Percentiles rank a stretch among this genome's conserved stretches.
Evolutionary conservation across 495 filamentous ascomycete species (phyloP).

Genomic region (Penicillium canescens): DNA sequence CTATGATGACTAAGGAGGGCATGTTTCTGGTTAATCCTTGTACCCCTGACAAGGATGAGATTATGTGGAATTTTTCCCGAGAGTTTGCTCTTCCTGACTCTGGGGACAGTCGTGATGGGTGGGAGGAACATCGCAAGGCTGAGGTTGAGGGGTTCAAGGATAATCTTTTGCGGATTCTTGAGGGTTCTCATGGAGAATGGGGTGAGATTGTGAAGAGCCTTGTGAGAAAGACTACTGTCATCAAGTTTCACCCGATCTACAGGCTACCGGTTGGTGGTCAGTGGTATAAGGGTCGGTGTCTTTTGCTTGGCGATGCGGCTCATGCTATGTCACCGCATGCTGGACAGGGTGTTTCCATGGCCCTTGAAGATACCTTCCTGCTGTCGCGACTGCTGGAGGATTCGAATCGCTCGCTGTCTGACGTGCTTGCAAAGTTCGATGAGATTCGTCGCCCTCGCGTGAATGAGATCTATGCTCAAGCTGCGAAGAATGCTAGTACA

Average conservation of each 20-base stretch:
- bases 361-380: conserved; percentile 44
- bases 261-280: conserved; percentile 41
- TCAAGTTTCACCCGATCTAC: conserved; percentile 54
- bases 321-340: conserved; percentile 49
- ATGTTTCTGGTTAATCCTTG: conserved; percentile 48
- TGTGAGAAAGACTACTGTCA: conserved; percentile 32
- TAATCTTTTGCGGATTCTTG: conserved; percentile 31
- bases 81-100: conserved; percentile 27
- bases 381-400: conserved; percentile 37
- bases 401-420: conserved; percentile 8
- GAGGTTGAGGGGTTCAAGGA: conserved; percentile 38
- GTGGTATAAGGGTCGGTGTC: conserved; percentile 39
- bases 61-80: conserved; percentile 31
- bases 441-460: conserved; percentile 32
- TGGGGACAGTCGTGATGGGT: conserved; percentile 35
- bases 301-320: conserved; percentile 43
- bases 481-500: conserved; percentile 20
- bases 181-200: conserved; percentile 41
- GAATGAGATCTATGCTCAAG: conserved; percentile 20
- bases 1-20: conserved; percentile 46
- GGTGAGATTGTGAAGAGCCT: conserved; percentile 40
- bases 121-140: conserved; percentile 39
- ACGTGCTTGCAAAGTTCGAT: conserved; percentile 26
- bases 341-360: conserved; percentile 47
- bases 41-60: conserved; percentile 20